A percentile compares a stretch with the other conserved stretches of the same genome.
Evolutionary conservation across 192 early-diverging fungal genomes (phyloP).

Genomic region (Jimgerdemannia flammicorona): DNA sequence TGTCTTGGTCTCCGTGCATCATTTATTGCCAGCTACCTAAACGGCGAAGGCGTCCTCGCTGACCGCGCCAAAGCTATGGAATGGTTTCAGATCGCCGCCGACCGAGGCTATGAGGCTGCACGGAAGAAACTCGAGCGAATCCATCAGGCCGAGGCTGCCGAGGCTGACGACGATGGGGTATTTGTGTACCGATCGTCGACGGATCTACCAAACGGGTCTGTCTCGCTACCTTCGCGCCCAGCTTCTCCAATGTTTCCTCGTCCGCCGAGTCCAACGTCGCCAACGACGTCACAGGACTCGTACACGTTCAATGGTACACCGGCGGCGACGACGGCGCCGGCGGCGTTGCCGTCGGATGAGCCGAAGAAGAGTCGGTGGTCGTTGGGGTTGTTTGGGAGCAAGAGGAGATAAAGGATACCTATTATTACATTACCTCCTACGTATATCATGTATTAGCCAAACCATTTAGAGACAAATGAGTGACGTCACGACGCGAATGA

Average conservation of each 20-base stretch:
- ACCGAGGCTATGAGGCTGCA: conserved; percentile 26
- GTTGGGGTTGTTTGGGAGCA: background rate
- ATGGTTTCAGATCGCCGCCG: conserved; percentile 25
- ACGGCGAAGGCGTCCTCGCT: conserved; percentile 28
- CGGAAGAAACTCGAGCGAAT: conserved; percentile 11
- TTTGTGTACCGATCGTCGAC: background rate
- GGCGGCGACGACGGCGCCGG: no score
- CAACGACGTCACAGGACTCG: background rate
- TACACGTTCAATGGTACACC: background rate
- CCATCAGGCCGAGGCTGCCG: background rate
- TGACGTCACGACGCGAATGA: background rate
- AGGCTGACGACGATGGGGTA: background rate
- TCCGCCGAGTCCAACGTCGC: background rate
- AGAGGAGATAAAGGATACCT: background rate
- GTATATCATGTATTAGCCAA: no score
- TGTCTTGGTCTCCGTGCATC: no score
- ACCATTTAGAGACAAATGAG: no score
- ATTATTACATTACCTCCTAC: no score
- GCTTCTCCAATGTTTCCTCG: background rate
- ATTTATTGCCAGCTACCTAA: conserved; percentile 17
- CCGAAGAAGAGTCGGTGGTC: background rate
- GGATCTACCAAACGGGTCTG: background rate
- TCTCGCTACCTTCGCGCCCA: background rate
- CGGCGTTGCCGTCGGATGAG: background rate
- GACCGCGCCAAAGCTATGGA: conserved; percentile 24